Percentiles rank a stretch among this genome's conserved stretches.
phyloP scores from a whole-genome alignment of 257 asterid species.

The Solanum commersonii region DNA sequence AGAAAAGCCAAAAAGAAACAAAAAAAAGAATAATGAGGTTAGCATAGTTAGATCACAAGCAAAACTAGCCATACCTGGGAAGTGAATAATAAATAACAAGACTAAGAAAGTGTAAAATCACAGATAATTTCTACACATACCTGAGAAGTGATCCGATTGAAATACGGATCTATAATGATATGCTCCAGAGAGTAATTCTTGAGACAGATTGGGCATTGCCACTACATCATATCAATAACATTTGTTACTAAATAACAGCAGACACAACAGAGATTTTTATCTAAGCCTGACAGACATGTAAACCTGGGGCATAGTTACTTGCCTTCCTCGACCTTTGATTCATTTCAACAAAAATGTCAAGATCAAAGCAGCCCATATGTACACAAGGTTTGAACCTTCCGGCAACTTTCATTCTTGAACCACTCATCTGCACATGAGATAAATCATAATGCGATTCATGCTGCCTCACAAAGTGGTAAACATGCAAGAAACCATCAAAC shows the following conservation, averaged over 20 bases:
- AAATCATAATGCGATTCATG: neutral
- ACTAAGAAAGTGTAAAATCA: neutral
- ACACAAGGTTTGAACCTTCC: conserved; percentile 67
- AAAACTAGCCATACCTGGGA: neutral
- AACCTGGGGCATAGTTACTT: conserved; percentile 18
- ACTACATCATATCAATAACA: conserved; percentile 49
- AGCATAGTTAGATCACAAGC: neutral
- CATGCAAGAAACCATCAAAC: neutral
- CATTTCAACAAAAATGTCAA: conserved; percentile 71
- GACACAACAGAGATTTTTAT: neutral
- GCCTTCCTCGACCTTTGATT: conserved; percentile 75
- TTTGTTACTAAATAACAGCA: conserved; percentile 1
- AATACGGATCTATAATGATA: conserved; percentile 83
- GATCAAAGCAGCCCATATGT: conserved; percentile 86
- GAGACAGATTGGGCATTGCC: conserved; percentile 97
- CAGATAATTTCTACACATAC: conserved; percentile 22
- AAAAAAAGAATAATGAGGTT: neutral
- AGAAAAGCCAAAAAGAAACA: neutral
- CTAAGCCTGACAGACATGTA: neutral
- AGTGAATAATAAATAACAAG: neutral
- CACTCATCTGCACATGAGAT: conserved; percentile 51
- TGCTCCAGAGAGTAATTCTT: conserved; percentile 86
- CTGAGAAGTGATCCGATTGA: conserved; percentile 70
- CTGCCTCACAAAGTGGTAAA: neutral
- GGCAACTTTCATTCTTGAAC: conserved; percentile 74